Evolutionary conservation across 1,284 basidiomycete genomes (phyloP).

Genomic region (Malassezia obtusa): DNA sequence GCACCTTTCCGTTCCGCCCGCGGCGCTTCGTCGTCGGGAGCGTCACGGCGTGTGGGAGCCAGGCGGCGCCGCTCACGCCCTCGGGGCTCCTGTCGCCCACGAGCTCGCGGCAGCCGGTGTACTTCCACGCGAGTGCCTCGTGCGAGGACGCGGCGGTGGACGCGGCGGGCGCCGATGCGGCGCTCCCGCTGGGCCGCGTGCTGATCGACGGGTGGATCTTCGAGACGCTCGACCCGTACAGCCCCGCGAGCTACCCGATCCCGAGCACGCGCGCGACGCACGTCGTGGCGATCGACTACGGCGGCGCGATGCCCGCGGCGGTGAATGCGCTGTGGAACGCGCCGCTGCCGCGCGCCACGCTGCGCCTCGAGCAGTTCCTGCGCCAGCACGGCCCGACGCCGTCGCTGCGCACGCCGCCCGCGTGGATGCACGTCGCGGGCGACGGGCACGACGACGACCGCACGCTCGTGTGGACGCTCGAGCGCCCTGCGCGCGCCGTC

Average conservation of each 20-base stretch:
- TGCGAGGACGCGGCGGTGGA: conserved; percentile 65
- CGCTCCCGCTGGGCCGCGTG: conserved; percentile 64
- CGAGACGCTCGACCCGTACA: conserved; percentile 93
- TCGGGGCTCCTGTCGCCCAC: conserved; percentile 38
- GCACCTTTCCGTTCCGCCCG: conserved; percentile 81
- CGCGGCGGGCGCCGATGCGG: conserved; percentile 62
- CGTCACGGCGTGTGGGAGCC: conserved; percentile 55
- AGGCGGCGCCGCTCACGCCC: conserved; percentile 22
- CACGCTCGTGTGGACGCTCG: conserved; percentile 17
- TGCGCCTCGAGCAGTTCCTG: conserved; percentile 43
- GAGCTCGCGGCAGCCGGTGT: conserved; percentile 48
- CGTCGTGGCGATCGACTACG: conserved; percentile 77
- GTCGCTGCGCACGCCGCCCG: conserved; percentile 29
- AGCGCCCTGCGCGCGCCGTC: not conserved
- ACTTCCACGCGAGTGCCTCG: conserved; percentile 49
- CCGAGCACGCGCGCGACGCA: conserved; percentile 86
- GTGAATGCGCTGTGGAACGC: conserved; percentile 81
- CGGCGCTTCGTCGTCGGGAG: conserved; percentile 74
- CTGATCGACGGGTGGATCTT: conserved; percentile 91
- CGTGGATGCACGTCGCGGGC: conserved; percentile 34
- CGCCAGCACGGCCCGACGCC: conserved; percentile 43
- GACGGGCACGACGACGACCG: conserved; percentile 36
- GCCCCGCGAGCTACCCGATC: conserved; percentile 84
- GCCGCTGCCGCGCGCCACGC: conserved; percentile 42
- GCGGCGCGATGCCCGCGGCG: conserved; percentile 72